These are phyloP conservation scores for Apophysomyces sp. DNA, from an alignment of 371 early-diverging fungal species.

Conservation along the genomic window DNA sequence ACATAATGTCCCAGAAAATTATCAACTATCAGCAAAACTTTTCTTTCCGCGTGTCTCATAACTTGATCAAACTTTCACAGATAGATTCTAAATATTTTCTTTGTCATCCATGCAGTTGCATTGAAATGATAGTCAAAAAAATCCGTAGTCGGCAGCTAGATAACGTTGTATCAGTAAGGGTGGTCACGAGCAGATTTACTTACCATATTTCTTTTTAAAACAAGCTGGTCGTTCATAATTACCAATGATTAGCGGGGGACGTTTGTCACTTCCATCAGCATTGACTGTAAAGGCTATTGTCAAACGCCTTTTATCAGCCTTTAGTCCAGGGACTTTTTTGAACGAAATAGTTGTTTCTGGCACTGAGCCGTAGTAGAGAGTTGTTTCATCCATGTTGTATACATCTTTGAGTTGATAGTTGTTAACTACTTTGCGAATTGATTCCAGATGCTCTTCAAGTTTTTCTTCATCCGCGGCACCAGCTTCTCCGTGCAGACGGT, in stretches of 20 bases:
- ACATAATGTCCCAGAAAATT: slow-evolving; percentile 13
- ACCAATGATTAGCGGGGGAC: slow-evolving; percentile 1
- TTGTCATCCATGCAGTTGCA: slow-evolving; percentile 6
- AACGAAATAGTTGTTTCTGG: not conserved
- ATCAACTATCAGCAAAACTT: slow-evolving; percentile 12
- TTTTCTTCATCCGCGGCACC: too few relatives aligned
- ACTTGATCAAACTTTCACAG: not conserved
- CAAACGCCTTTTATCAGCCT: slow-evolving; percentile 6
- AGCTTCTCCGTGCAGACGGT: too few relatives aligned
- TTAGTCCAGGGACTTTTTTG: not conserved
- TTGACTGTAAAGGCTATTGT: slow-evolving; percentile 6
- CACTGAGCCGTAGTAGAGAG: not conserved
- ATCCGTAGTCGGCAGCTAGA: too few relatives aligned
- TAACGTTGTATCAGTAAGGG: too few relatives aligned
- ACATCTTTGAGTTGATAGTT: too few relatives aligned
- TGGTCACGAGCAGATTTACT: too few relatives aligned
- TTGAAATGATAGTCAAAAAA: slow-evolving; percentile 7
- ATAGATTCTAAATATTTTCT: slow-evolving; percentile 2
- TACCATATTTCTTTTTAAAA: not conserved
- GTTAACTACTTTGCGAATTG: too few relatives aligned
- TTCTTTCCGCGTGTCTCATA: slow-evolving; percentile 5
- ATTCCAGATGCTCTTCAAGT: too few relatives aligned
- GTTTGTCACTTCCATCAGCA: slow-evolving; percentile 5
- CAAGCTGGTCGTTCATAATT: not conserved
- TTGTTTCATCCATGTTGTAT: slow-evolving; percentile 14